phyloP scores from a whole-genome alignment of 495 filamentous ascomycete genomes.

The Elaphomyces granulatus region DNA sequence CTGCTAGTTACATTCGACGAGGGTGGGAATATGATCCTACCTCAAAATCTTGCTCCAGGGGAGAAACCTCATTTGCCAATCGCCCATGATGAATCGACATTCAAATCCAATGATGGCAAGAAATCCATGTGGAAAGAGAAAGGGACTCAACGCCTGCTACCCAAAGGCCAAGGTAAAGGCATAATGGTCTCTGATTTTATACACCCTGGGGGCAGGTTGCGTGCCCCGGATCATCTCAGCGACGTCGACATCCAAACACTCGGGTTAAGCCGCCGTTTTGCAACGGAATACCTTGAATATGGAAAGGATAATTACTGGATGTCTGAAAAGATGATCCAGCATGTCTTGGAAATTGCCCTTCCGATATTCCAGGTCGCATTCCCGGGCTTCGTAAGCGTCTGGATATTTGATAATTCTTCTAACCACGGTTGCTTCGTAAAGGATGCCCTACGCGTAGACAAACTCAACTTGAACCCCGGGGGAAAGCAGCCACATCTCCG shows the following conservation, averaged over 20 bases:
- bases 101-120: background rate
- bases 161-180: too few relatives aligned
- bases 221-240: too few relatives aligned
- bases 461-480: background rate
- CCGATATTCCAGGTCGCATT: background rate
- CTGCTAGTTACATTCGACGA: background rate
- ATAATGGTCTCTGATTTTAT: too few relatives aligned
- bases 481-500: background rate
- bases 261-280: too few relatives aligned
- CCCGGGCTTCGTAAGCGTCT: background rate
- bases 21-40: background rate
- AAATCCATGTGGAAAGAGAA: background rate
- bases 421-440: background rate
- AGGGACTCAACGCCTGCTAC: too few relatives aligned
- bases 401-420: background rate
- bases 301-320: background rate
- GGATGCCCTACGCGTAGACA: background rate
- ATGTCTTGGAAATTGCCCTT: background rate
- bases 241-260: too few relatives aligned
- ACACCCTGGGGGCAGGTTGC: too few relatives aligned
- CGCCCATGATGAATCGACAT: background rate
- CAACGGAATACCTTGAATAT: background rate
- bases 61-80: background rate
- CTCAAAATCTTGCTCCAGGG: background rate
- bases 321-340: background rate